Base-by-base conservation (phyloP, 805 yeast species). In the Nakazawaea wickerhamii region DNA sequence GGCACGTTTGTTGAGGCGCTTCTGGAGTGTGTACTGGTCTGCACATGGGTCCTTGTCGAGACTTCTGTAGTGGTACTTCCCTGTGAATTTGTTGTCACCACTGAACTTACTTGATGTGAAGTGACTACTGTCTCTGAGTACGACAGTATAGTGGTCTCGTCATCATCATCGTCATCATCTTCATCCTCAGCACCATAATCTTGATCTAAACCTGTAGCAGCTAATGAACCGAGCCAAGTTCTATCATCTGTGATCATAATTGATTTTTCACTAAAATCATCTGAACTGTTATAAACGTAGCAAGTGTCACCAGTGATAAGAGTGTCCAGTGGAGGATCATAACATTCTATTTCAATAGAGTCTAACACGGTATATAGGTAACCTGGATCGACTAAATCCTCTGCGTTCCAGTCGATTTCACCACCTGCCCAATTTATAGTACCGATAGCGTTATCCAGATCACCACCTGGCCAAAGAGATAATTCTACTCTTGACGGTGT, bases 371-470 rank as follows among this genome's bases (percentile, higher is more conserved):
- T 80, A 58, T 79, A 87, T 66, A 76, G 82, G 67, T 89, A 90
- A n/a, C 97, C 96, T 40, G 81, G 75, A 44, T 83, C 67, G 47
- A 68, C 54, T 45, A 89, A 75, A 61, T 88, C 96, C 3, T 69
- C 58, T 11, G 90, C 73, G 59, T 82, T 63, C 97, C 97, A 90
- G 66, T 86, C 70, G 48, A 90, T 78, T 22, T 49, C 68, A 65
- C 97, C 97, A 64, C 96, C 96, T 28, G 95, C 85, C 90, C 90
- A 89, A 44, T 71, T 83, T 48, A 75, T 69, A 11, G 89, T 82
- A 68, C 90, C 90, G 21, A 54, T 49, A 18, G 73, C 75, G 54
- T 71, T 73, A 23, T 68, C 54, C 8, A 72, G 48, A 48, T 64
- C 70, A 60, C 89, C 90, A 66, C 77, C 90, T 2, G 91, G 88